Conservation (phyloP, 768 basidiomycete genomes). For the Termitomyces heimii region DNA sequence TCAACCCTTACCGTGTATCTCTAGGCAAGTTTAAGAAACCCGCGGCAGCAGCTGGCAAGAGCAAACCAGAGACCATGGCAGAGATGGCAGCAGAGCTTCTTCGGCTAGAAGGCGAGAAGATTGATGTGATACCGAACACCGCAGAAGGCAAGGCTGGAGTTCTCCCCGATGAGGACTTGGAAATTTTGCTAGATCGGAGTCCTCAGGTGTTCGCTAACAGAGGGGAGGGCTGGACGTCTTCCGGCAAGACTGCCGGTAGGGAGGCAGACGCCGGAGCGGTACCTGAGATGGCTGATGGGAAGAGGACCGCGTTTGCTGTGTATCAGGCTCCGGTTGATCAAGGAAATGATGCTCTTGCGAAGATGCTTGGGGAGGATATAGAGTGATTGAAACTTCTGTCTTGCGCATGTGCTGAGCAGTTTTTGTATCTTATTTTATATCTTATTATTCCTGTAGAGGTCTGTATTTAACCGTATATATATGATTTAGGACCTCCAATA, state of each 20-base stretch:
- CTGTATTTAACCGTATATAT: too few relatives aligned
- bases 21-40: conserved; percentile 82
- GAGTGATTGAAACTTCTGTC: not conserved
- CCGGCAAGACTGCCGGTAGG: conserved; percentile 12
- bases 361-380: conserved; percentile 52
- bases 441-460: not conserved
- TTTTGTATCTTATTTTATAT: not conserved
- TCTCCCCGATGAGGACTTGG: conserved; percentile 77
- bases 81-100: conserved; percentile 79
- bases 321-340: conserved; percentile 61
- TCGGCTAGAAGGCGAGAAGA: conserved; percentile 81
- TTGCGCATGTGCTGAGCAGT: not conserved
- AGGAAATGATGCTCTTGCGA: conserved; percentile 64
- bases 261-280: conserved; percentile 2
- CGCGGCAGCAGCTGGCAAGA: conserved; percentile 38
- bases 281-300: conserved; percentile 13
- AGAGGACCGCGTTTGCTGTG: conserved; percentile 69
- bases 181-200: conserved; percentile 73
- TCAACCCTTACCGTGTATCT: not conserved
- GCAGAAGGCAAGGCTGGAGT: conserved; percentile 65
- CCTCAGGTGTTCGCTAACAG: conserved; percentile 68
- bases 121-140: conserved; percentile 76
- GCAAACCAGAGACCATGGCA: conserved; percentile 60
- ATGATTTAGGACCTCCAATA: too few relatives aligned
- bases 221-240: conserved; percentile 69